Base-by-base conservation (phyloP, 306 rosid genomes). In the Benincasa hispida region DNA sequence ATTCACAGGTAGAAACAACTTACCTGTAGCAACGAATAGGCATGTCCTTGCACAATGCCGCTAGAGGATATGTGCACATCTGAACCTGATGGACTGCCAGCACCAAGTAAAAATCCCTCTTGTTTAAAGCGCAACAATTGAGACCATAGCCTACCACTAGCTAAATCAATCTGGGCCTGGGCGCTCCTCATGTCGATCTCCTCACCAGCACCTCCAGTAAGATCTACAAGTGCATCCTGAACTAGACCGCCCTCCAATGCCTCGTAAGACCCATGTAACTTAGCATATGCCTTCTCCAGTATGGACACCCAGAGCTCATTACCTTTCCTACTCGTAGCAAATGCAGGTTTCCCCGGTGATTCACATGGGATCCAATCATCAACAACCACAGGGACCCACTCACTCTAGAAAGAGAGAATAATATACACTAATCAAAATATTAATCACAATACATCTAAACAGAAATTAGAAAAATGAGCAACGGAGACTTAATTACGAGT, bases 191-290 rank as follows among this genome's bases (percentile, higher is more conserved):
- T 92, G 85, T 95, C 99, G 79, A 95, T 95, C 83, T 95, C 99
- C 89, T 95, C 99, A 50, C 99, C 99, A n/a, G 99, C 99, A 75
- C 99, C 99, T 39, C 99, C 99, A 45, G 99, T 95, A 77, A 95
- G 99, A 86, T 95, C 99, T 25, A 95, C 99, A 51, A 95, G 92
- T 78, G 99, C 99, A 87, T 95, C 99, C 87, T 95, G 99, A 86
- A 95, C 99, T 81, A 95, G 99, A 59, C 99, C 99, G 5, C 99
- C 99, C 87, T 95, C 99, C 72, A 95, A 83, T 32, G 99, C 98
- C 84, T 95, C 99, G 34, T 89, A 95, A 80, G 99, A 95, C 60
- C 99, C 97, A 80, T 95, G 99, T 95, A 95, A 83, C 87, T 95
- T 95, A 42, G 99, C 99, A 88, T 95, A 95, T 47, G 99, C 99